phyloP scores from a whole-genome alignment of 2,329 filamentous ascomycete genomes.

The Fusarium metavorans region DNA sequence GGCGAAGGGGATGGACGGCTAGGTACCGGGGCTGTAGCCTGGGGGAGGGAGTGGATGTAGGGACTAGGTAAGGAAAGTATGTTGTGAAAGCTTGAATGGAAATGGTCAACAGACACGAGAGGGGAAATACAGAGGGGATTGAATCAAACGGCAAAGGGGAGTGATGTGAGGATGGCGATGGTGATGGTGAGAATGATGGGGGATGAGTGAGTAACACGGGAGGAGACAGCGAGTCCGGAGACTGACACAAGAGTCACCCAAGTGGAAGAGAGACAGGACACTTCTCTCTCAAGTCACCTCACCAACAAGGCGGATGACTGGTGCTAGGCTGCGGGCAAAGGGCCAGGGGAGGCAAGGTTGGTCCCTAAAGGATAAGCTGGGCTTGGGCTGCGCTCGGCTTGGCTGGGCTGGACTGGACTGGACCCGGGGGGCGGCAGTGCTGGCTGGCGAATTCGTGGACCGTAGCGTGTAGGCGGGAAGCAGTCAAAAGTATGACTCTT shows the following conservation, averaged over 20 bases:
- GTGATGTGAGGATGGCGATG: background rate
- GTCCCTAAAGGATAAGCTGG: slow-evolving; percentile 29
- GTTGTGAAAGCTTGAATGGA: slow-evolving; percentile 24
- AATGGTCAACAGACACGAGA: slow-evolving; percentile 17
- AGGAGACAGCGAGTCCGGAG: slow-evolving; percentile 45
- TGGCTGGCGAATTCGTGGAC: slow-evolving; percentile 29
- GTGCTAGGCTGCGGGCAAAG: slow-evolving; percentile 24
- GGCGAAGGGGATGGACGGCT: slow-evolving; percentile 40
- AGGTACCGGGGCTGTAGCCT: slow-evolving; percentile 37
- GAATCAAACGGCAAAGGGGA: slow-evolving; percentile 25
- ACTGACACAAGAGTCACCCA: slow-evolving; percentile 38
- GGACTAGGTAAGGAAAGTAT: slow-evolving; percentile 16
- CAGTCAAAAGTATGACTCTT: slow-evolving; percentile 14
- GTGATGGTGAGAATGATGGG: slow-evolving; percentile 9
- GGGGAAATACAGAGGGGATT: slow-evolving; percentile 11
- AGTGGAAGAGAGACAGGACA: slow-evolving; percentile 35
- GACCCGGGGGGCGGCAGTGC: slow-evolving; percentile 37
- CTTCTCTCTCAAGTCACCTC: slow-evolving; percentile 41
- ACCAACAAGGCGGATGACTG: slow-evolving; percentile 24
- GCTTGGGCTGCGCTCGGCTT: slow-evolving; percentile 37
- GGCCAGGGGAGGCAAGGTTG: slow-evolving; percentile 40
- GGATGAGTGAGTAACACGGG: slow-evolving; percentile 42
- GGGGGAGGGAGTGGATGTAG: slow-evolving; percentile 24
- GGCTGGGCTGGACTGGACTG: slow-evolving; percentile 38
- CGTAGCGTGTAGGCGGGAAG: slow-evolving; percentile 11